Percentiles rank a stretch among this genome's conserved stretches.
These are phyloP conservation scores for Phytophthora lateralis DNA, from an alignment of 352 stramenopile species.

Conservation along the genomic window DNA sequence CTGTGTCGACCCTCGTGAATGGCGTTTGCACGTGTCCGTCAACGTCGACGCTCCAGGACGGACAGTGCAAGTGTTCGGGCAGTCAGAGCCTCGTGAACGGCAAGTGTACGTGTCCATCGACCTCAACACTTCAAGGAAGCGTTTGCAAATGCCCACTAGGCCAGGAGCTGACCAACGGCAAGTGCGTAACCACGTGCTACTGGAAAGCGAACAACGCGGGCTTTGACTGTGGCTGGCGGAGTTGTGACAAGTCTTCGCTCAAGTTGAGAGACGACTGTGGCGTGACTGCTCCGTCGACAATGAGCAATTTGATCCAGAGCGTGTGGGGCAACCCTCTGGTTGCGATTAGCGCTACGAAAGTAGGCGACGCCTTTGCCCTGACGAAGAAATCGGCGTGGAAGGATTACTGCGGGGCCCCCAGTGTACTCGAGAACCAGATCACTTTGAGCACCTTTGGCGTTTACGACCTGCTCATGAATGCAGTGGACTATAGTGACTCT, in stretches of 20 bases:
- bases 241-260: neutral
- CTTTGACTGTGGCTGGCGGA: conserved; percentile 4
- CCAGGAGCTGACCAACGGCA: neutral
- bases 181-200: conserved; percentile 13
- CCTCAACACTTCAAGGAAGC: neutral
- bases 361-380: neutral
- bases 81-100: neutral
- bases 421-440: conserved; percentile 23
- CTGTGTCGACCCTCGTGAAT: neutral
- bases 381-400: conserved; percentile 17
- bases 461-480: conserved; percentile 32
- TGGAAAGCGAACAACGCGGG: conserved; percentile 15
- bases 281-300: conserved; percentile 11
- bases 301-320: conserved; percentile 17
- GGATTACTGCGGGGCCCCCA: conserved; percentile 6
- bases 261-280: conserved; percentile 14
- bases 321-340: conserved; percentile 9
- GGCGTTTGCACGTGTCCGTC: conserved; percentile 2
- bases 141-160: neutral
- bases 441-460: conserved; percentile 32
- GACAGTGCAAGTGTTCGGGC: conserved; percentile 1
- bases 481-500: conserved; percentile 24
- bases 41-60: neutral
- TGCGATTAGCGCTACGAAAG: conserved; percentile 16
- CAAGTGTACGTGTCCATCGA: neutral